Base-by-base conservation (phyloP, 140 eudicot genomes). In the Oenanthe javanica region DNA sequence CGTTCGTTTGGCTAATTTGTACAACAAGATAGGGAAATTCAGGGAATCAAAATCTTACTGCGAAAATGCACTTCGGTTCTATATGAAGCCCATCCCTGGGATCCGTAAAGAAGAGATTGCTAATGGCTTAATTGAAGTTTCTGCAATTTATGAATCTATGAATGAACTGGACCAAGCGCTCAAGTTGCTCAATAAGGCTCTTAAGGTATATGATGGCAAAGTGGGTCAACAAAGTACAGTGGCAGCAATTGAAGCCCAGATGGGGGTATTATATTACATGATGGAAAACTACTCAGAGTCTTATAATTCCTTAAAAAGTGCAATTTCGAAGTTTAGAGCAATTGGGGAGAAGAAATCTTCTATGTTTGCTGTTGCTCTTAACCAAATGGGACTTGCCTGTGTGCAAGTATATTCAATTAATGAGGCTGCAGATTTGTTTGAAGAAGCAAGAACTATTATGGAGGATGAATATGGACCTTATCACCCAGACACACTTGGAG, bases 221-320 rank as follows among this genome's bases (percentile, higher is more conserved):
- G 90, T 82, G 66, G 94, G 96, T 13, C 93, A 88, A 74, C 88
- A 89, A 63, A 86, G 96, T 80, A 91, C 91, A 36, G 76, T 96
- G 70, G 99, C 99, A 6, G 99, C 97, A 45, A 91, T 93, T 10
- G 97, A 96, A 79, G 97, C 98, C 16, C 99, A 96, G 74, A 89
- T 96, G 83, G 99, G 99, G 66, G 97, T 91, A 55, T 23, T 96
- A 86, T 78, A 87, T 47, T 96, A 93, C 77, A 88, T 93, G 85
- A 76, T 88, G 88, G 93, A 93, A 59, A 84, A 66, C 61, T 91
- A 91, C 81, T 25, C 83, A 0, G 98, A 91, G 71, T 91, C 98
- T 13, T 96, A 96, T 50, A 82, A 91, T 63, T 83, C 86, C 47
- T 83, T 96, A 47, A 88, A 91, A 51, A 87, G 78, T 51, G 92